Base-by-base conservation (phyloP, 2,329 filamentous ascomycete genomes). In the Aspergillus pseudoterreus region DNA sequence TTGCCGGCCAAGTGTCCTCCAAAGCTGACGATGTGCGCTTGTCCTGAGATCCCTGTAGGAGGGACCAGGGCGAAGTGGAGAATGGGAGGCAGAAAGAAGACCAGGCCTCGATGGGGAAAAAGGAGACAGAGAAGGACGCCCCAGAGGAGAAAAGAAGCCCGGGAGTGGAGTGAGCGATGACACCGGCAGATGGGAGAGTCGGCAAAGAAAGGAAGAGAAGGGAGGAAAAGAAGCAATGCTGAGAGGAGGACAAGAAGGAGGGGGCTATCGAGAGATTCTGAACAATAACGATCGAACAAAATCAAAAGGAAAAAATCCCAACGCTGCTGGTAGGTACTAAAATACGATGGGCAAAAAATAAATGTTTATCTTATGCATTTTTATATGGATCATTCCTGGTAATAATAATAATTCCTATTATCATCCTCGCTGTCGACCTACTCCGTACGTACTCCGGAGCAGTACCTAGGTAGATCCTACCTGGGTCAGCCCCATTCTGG, bases 21-120 rank as follows among this genome's bases (percentile, higher is more conserved):
- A 36, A 36, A 30, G 12, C 44, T 51, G 49, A 36, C 17, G 30
- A 43, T 49, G 47, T 50, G 42, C 42, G 17, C 43, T 43, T 42
- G 51, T 47, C 41, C 47, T 43, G 22, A 44, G 24, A n/a, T 43
- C 47, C 43, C 43, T 50, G 51, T 54, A 54, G 36, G 17, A 21
- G 35, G 35, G 44, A 24, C 47, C 35, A 38, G 47, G 27, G 30
- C 50, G 47, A 46, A 27, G 49, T 43, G 45, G 27, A 41, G 35
- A 50, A 19, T 30, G 35, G 41, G 27, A 41, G 33, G 41, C n/a
- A 45, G 38, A 33, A 15, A 41, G 19, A 30, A 39, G 35, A 45
- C 17, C 36, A 21, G 36, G 15, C 27, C 27, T 30, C 8, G 10
- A 30, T 8, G 27, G 27, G 27, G 10, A 30, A 30, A 30, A 10